Evolutionary conservation across 441 rosid species (phyloP).

Genomic region (Adansonia grandidieri): DNA sequence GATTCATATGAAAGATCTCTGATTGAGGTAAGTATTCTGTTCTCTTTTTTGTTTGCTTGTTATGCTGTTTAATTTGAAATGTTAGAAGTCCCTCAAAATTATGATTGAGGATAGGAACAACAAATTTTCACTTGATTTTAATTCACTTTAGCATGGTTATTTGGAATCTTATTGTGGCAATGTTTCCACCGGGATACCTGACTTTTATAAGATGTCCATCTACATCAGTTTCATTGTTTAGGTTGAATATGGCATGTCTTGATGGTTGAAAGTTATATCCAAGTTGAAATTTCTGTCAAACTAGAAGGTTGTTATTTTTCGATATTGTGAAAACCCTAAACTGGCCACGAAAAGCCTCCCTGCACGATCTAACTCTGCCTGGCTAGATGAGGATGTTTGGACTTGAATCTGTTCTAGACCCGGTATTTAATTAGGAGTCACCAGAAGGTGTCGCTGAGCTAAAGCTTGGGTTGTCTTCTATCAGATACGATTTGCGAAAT

Average conservation of each 20-base stretch:
- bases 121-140: neutral
- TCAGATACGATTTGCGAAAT: neutral
- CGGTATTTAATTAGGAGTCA: neutral
- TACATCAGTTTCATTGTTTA: neutral
- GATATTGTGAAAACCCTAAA: slow-evolving; percentile 4
- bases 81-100: neutral
- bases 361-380: slow-evolving; percentile 1
- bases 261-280: slow-evolving; percentile 10
- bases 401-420: slow-evolving; percentile 13
- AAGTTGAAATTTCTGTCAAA: slow-evolving; percentile 11
- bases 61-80: neutral
- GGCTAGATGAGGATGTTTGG: slow-evolving; percentile 11
- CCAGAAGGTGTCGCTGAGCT: neutral
- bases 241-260: slow-evolving; percentile 7
- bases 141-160: neutral
- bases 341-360: neutral
- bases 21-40: slow-evolving; percentile 62
- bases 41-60: slow-evolving; percentile 16
- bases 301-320: slow-evolving; percentile 4
- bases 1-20: slow-evolving; percentile 81
- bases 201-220: slow-evolving; percentile 6
- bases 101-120: neutral
- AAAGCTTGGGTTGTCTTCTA: neutral
- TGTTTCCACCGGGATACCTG: neutral
- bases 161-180: neutral